phyloP scores from a whole-genome alignment of 2,329 filamentous ascomycete species.

The Calonectria leucothoes region DNA sequence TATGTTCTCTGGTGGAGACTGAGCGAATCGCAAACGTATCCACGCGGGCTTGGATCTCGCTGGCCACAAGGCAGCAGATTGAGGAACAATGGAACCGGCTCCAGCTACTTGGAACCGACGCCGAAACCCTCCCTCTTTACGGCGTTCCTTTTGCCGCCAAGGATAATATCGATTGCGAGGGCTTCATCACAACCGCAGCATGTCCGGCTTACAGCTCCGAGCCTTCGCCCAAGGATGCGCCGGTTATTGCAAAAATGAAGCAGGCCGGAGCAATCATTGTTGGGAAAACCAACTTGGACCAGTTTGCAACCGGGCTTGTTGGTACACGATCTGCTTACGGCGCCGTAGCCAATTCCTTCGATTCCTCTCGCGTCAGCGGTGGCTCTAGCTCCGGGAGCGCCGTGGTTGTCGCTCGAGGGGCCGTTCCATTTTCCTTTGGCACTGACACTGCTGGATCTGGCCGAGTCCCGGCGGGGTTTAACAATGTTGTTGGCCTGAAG shows the following conservation, averaged over 20 bases:
- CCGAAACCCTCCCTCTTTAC: constrained; percentile 57
- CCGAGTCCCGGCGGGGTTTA: constrained; percentile 64
- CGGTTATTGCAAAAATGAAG: constrained; percentile 61
- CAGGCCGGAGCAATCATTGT: constrained; percentile 66
- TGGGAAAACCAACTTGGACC: constrained; percentile 71
- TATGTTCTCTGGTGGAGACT: constrained; percentile 37
- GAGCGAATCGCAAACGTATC: constrained; percentile 31
- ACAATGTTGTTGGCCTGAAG: constrained; percentile 63
- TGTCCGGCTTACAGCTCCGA: constrained; percentile 61
- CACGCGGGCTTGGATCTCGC: constrained; percentile 47
- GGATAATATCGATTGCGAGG: constrained; percentile 65
- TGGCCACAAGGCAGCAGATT: constrained; percentile 44
- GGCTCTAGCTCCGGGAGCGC: constrained; percentile 70
- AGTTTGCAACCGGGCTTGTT: constrained; percentile 71
- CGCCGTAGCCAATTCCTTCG: constrained; percentile 64
- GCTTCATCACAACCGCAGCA: constrained; percentile 63
- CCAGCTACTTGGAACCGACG: constrained; percentile 14
- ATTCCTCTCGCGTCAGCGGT: constrained; percentile 52
- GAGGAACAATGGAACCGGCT: constrained; percentile 30
- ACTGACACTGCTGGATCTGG: constrained; percentile 69
- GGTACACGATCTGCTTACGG: constrained; percentile 72
- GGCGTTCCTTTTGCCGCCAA: constrained; percentile 69
- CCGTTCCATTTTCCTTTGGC: constrained; percentile 67
- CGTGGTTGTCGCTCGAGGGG: constrained; percentile 63
- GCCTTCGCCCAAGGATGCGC: constrained; percentile 57